phyloP scores from a whole-genome alignment of 345 rosid genomes.

The Noccaea caerulescens region DNA sequence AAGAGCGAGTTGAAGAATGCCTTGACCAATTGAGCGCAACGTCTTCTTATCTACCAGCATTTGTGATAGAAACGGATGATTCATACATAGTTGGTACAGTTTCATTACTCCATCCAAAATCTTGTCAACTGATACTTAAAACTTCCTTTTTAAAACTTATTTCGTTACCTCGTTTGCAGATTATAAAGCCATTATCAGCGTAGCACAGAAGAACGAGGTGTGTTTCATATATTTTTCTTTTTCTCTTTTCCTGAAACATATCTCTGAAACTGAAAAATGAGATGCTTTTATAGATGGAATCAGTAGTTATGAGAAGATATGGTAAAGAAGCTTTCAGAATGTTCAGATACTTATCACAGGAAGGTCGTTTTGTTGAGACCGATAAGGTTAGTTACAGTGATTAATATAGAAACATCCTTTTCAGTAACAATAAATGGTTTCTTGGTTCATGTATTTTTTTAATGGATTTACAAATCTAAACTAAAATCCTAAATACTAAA shows the following conservation, averaged over 20 bases:
- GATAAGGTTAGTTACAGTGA: conserved; percentile 55
- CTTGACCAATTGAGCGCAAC: conserved; percentile 59
- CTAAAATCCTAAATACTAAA: too few relatives aligned
- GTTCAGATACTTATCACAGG: conserved; percentile 66
- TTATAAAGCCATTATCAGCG: conserved; percentile 62
- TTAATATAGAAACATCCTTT: background rate
- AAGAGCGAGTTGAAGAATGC: conserved; percentile 67
- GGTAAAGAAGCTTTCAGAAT: conserved; percentile 75
- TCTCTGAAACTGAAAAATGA: conserved; percentile 24
- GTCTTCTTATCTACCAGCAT: conserved; percentile 47
- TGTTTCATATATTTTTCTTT: background rate
- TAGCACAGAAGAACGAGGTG: conserved; percentile 85
- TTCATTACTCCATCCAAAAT: conserved; percentile 7
- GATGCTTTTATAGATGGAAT: conserved; percentile 57
- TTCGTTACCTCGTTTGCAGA: conserved; percentile 52
- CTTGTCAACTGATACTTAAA: background rate
- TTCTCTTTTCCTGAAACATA: background rate
- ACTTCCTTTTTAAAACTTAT: background rate
- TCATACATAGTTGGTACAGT: conserved; percentile 62
- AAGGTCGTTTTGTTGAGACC: conserved; percentile 64
- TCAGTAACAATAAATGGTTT: background rate
- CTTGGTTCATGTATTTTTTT: too few relatives aligned
- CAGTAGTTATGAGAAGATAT: conserved; percentile 70
- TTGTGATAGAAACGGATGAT: conserved; percentile 50
- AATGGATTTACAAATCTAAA: too few relatives aligned